These are phyloP conservation scores for Rhizophora apiculata DNA, from an alignment of 345 rosid species.

Conservation along the genomic window DNA sequence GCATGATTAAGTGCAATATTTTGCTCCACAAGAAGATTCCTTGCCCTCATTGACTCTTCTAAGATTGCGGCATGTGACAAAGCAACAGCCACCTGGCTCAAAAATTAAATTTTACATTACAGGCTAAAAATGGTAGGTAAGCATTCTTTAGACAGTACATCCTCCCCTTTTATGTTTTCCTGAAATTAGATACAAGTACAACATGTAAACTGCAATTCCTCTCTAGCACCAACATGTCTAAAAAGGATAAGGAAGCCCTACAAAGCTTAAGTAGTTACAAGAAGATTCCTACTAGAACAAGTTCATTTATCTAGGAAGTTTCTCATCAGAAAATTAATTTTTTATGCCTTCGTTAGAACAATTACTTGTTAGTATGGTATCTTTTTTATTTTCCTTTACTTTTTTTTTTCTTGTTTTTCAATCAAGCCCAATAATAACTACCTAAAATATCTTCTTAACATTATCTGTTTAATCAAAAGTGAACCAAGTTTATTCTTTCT, in stretches of 20 bases:
- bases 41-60: conserved; percentile 98
- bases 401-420: too few species aligned
- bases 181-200: not conserved
- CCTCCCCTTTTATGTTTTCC: not conserved
- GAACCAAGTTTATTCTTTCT: too few species aligned
- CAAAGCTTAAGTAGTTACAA: not conserved
- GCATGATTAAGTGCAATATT: conserved; percentile 92
- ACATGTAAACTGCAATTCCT: not conserved
- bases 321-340: too few species aligned
- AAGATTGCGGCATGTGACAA: conserved; percentile 97
- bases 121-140: not conserved
- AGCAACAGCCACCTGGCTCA: conserved; percentile 88
- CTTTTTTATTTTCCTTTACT: too few species aligned
- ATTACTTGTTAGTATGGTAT: too few species aligned
- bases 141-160: not conserved
- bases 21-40: conserved; percentile 95
- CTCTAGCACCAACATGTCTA: not conserved
- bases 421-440: too few species aligned
- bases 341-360: too few species aligned
- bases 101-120: conserved; percentile 8
- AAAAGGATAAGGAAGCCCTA: not conserved
- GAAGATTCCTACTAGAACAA: too few species aligned
- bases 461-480: too few species aligned
- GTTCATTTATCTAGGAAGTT: too few species aligned
- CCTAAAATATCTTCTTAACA: too few species aligned